phyloP scores from a whole-genome alignment of 2,329 filamentous ascomycete genomes.

The Sclerotinia subarctica region DNA sequence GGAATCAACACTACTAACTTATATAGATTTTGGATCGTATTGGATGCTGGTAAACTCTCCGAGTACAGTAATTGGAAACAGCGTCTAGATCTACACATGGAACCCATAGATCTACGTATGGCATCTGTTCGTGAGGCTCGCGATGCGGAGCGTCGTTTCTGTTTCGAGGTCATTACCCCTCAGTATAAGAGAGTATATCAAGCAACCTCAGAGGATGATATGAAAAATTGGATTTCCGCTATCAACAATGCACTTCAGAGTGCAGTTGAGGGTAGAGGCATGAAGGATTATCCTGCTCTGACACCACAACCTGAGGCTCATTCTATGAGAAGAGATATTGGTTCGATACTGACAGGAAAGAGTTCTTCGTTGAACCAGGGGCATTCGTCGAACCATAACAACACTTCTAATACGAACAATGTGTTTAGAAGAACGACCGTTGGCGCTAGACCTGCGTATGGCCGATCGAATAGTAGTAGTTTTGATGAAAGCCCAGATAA shows the following conservation, averaged over 20 bases:
- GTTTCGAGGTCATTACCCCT: conserved; percentile 97
- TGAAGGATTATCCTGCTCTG: conserved; percentile 50
- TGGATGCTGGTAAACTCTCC: conserved; percentile 93
- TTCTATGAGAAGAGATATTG: conserved; percentile 78
- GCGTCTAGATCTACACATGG: conserved; percentile 92
- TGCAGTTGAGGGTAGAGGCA: conserved; percentile 79
- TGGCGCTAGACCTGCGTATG: conserved; percentile 74
- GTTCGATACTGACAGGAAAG: conserved; percentile 89
- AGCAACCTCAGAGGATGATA: conserved; percentile 95
- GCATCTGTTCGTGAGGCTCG: conserved; percentile 94
- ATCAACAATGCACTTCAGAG: conserved; percentile 98
- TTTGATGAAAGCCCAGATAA: conserved; percentile 83
- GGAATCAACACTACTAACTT: conserved; percentile 33
- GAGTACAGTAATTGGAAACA: conserved; percentile 99
- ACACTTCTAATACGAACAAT: conserved; percentile 44
- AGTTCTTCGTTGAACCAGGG: conserved; percentile 64
- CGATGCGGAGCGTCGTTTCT: conserved; percentile 91
- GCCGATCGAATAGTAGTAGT: conserved; percentile 64
- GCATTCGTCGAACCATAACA: conserved; percentile 44
- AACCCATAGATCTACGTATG: conserved; percentile 94
- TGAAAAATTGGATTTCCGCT: conserved; percentile 92
- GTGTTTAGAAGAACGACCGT: conserved; percentile 87
- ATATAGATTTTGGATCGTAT: conserved; percentile 90
- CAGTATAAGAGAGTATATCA: conserved; percentile 96
- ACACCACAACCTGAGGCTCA: conserved; percentile 41